A percentile compares a stretch with the other conserved stretches of the same genome.
Evolutionary conservation across 306 rosid species (phyloP).

Genomic region (Cucurbita maxima): DNA sequence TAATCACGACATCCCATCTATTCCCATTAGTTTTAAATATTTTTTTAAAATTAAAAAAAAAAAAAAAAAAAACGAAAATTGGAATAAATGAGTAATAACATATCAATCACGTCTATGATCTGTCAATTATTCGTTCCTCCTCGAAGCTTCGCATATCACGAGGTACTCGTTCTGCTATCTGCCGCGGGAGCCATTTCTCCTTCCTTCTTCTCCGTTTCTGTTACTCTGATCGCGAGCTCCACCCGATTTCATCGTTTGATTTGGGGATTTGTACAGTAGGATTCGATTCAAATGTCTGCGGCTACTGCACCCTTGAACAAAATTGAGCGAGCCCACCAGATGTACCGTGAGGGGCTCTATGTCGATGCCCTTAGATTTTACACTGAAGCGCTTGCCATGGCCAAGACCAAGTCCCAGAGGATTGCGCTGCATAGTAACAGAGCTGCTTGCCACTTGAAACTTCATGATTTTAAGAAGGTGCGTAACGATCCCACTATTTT

Average conservation of each 20-base stretch:
- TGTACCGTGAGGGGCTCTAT: conserved; percentile 77
- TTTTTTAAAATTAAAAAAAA: background rate
- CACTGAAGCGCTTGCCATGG: conserved; percentile 65
- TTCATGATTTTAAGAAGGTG: conserved; percentile 74
- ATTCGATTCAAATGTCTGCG: conserved; percentile 11
- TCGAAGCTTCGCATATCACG: background rate
- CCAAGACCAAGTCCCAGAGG: conserved; percentile 59
- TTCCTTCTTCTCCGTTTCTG: background rate
- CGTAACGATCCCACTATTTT: background rate
- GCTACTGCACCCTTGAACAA: conserved; percentile 45
- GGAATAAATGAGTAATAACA: background rate
- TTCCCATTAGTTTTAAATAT: background rate
- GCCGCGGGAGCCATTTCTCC: background rate
- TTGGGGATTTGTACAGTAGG: background rate
- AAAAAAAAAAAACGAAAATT: background rate
- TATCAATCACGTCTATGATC: background rate
- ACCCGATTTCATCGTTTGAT: background rate
- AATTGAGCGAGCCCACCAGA: conserved; percentile 76
- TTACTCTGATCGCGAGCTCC: background rate
- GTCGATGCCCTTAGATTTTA: conserved; percentile 65
- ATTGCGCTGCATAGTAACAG: conserved; percentile 75
- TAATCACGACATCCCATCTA: background rate
- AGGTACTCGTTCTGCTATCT: background rate
- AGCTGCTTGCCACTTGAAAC: conserved; percentile 87
- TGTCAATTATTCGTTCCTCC: background rate